Conservation (phyloP, 345 rosid species). For the Euclidium syriacum region DNA sequence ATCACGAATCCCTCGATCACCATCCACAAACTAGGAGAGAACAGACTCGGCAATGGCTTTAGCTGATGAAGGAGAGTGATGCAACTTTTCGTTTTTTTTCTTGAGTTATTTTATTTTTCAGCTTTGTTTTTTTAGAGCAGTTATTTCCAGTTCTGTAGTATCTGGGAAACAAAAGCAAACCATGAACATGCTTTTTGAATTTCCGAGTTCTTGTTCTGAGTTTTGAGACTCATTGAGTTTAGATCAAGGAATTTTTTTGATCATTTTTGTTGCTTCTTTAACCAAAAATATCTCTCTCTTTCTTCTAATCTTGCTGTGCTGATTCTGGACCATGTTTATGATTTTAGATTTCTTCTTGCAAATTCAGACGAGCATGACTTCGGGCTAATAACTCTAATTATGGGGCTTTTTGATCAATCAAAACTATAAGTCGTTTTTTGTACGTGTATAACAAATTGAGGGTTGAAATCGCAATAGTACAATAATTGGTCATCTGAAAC, state of each 20-base stretch:
- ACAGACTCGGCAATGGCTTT: not conserved
- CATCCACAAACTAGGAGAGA: slow-evolving; percentile 10
- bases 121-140: not conserved
- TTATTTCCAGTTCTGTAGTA: slow-evolving; percentile 10
- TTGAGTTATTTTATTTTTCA: not conserved
- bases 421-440: not conserved
- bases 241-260: not conserved
- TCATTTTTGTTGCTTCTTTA: not conserved
- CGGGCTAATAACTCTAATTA: not conserved
- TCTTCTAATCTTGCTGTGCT: too few species aligned
- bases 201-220: slow-evolving; percentile 22
- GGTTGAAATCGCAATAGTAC: not conserved
- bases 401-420: not conserved
- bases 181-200: slow-evolving; percentile 16
- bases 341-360: too few species aligned
- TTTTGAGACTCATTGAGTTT: not conserved
- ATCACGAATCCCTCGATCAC: slow-evolving; percentile 44
- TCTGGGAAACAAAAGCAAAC: slow-evolving; percentile 6
- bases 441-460: not conserved
- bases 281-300: too few species aligned
- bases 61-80: slow-evolving; percentile 22
- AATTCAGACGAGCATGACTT: not conserved
- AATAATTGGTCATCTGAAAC: not conserved
- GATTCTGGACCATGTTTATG: too few species aligned
- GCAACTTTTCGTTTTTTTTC: not conserved